Base-by-base conservation (phyloP, 371 early-diverging fungal genomes). In the Mucor circinelloides region DNA sequence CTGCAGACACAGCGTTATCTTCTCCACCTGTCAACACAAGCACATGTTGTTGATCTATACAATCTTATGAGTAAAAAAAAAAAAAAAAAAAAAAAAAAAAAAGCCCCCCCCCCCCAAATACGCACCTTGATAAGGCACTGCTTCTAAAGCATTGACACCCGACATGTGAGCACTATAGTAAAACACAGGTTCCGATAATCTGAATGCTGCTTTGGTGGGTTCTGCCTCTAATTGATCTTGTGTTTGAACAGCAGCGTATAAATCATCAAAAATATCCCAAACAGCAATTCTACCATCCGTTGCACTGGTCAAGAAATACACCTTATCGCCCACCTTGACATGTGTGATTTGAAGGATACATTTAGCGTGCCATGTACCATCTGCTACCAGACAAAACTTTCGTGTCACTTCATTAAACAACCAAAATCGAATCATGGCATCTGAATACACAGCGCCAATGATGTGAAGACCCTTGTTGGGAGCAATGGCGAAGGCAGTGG, bases 371-470 rank as follows among this genome's bases (percentile, higher is more conserved):
- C 84, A 81, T n/a, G 73, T 77, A n/a, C 85, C 79, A 57, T 86
- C 87, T 0, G 82, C 80, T 2, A 83, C 70, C 40, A 88, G 52
- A 6, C 82, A 81, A 54, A 88, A 88, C 44, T 77, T 63, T 31
- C 81, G 72, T 12, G 79, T 76, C 0, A 30, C 42, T 70, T 88
- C 87, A 61, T 87, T 84, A 67, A 85, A 88, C 2, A 83, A 44
- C 87, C 87, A 88, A 9, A 84, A 77, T n/a, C 88, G 72, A n/a
- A 85, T 80, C 34, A 82, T 80, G 0, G 85, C 77, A 72, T 88
- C 88, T 0, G 88, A 88, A 64, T 88, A 88, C 0, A 83, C 87
- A 5, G 85, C 82, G 10, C 81, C 84, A 30, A 88, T 69, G 58
- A 88, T 70, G 70, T 88, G 88, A 17, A 80, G 71, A 3, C 82